Base-by-base conservation (phyloP, 2,329 filamentous ascomycete genomes). In the Aureobasidium sp. region DNA sequence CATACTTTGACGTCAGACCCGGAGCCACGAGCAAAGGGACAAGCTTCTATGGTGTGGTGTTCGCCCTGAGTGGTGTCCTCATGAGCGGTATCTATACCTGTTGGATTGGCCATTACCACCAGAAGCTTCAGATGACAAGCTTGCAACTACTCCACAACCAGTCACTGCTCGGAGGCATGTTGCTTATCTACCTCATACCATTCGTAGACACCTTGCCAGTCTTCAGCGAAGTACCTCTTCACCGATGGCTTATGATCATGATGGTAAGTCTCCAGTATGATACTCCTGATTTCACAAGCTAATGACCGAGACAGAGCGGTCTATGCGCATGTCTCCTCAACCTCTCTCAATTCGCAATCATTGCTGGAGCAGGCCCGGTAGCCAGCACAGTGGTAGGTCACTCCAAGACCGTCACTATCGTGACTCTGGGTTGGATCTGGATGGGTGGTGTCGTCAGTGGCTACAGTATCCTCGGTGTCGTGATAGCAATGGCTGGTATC, bases 101-200 rank as follows among this genome's bases (percentile, higher is more conserved):
- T 67, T 91, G 88, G 88, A 90, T 92, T 72, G 84, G 86, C 60
- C 86, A 84, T 72, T 91, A 89, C 73, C 88, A 91, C 75, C 85
- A 87, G 68, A 90, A 87, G 76, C 82, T 91, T 29, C 83, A 89
- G 67, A 88, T 91, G 79, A 87, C 85, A 69, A 91, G 88, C 77
- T 90, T 91, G 85, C 90, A 92, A 79, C 79, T 93, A 40, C 82
- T 93, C 15, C 88, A 88, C 78, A 91, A 91, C 76, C 90, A 92
- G 76, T 88, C 90, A 2, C 89, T 90, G 2, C 79, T 91, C 2
- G 87, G 88, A 27, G 85, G 87, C 2, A 82, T 90, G 67, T 76
- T 91, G 69, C 82, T 92, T 60, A 82, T 91, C 33, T 91, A 91
- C 71, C 84, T 87, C 42, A 90, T 91, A 67, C 90, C 89, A 0